Evolutionary conservation across 345 rosid genomes (phyloP).

Genomic region (Geranium rotundifolium): DNA sequence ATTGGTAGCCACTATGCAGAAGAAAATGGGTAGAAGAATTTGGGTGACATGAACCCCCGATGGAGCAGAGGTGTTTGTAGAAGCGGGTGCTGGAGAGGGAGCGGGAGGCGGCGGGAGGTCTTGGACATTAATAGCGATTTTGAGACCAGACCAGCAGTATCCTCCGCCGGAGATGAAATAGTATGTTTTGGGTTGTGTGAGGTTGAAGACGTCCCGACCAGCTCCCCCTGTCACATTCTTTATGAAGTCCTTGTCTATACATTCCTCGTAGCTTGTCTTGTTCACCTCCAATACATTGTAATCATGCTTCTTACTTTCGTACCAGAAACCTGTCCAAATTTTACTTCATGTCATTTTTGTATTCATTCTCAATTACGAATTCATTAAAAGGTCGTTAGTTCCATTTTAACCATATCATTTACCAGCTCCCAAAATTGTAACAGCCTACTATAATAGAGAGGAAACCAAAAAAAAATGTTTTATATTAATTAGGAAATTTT

Average conservation of each 20-base stretch:
- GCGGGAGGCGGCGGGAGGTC: slow-evolving; percentile 12
- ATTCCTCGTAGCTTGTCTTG: slow-evolving; percentile 39
- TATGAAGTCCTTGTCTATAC: slow-evolving; percentile 35
- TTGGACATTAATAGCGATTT: slow-evolving; percentile 24
- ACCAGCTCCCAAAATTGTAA: too few species aligned
- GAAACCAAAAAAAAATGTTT: too few species aligned
- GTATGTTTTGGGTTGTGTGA: slow-evolving; percentile 34
- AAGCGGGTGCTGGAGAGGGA: not conserved
- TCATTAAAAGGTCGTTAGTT: too few species aligned
- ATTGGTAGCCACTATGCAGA: too few species aligned
- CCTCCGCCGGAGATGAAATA: slow-evolving; percentile 56
- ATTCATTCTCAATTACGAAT: too few species aligned
- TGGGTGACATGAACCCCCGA: too few species aligned
- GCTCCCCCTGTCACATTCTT: slow-evolving; percentile 42
- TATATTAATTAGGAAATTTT: too few species aligned
- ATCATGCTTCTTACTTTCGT: slow-evolving; percentile 17
- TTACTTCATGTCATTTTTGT: too few species aligned
- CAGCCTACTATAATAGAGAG: too few species aligned
- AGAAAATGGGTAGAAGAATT: too few species aligned
- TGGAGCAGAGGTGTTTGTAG: too few species aligned
- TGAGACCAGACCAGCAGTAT: slow-evolving; percentile 50
- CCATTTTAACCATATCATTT: too few species aligned
- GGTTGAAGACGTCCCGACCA: slow-evolving; percentile 55
- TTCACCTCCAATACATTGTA: slow-evolving; percentile 53
- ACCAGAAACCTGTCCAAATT: slow-evolving; percentile 35